Percentiles rank a stretch among this genome's conserved stretches.
phyloP scores from a whole-genome alignment of 345 rosid genomes.

The Eucalyptus guilfoylei region DNA sequence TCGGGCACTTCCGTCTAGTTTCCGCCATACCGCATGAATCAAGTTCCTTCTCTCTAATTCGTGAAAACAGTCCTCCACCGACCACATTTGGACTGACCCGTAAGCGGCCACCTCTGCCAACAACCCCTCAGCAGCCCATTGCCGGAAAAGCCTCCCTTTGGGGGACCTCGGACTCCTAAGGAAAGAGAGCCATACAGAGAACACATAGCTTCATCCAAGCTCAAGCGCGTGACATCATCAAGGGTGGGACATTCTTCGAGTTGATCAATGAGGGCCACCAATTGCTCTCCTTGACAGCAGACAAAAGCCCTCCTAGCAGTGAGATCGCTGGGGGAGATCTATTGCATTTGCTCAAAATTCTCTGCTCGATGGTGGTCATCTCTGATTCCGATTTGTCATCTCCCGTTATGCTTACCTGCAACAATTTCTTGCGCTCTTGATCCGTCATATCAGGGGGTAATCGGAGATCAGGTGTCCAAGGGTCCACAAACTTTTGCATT shows the following conservation, averaged over 20 bases:
- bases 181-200: conserved; percentile 14
- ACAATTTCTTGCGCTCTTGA: no score
- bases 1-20: not conserved
- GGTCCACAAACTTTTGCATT: no score
- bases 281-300: not conserved
- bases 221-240: not conserved
- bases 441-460: no score
- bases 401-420: fast-evolving
- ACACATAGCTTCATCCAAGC: conserved; percentile 4
- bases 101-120: not conserved
- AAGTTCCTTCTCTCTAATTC: conserved; percentile 1
- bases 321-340: not conserved
- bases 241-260: not conserved
- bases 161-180: not conserved
- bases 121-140: conserved; percentile 19
- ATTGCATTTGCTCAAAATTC: not conserved
- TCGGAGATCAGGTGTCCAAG: no score
- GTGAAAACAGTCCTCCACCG: not conserved
- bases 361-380: not conserved
- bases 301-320: not conserved
- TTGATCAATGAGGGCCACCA: not conserved
- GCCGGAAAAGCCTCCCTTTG: conserved; percentile 8
- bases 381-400: fast-evolving
- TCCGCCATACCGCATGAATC: not conserved
- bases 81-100: not conserved